Base-by-base conservation (phyloP, 257 asterid genomes). In the Solanum rostratum region DNA sequence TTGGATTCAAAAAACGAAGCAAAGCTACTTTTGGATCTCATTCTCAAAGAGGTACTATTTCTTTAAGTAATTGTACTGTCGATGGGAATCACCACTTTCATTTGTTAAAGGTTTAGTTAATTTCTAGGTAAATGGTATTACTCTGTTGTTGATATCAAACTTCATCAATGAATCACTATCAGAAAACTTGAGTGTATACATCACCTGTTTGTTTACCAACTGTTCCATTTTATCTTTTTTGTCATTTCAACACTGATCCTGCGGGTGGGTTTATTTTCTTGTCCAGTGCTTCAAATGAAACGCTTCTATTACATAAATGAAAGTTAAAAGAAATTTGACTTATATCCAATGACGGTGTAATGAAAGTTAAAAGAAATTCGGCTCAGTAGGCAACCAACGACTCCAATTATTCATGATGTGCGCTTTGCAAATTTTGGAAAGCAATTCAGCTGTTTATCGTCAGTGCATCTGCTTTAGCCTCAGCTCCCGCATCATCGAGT, bases 351-450 rank as follows among this genome's bases (percentile, higher is more conserved):
- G 27, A 55, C 2, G 13, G 63, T 55, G 12, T 20, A 55, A 19
- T n/a, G n/a, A n/a, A n/a, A n/a, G n/a, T n/a, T n/a, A n/a, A n/a
- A n/a, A n/a, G n/a, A n/a, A n/a, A n/a, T n/a, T n/a, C n/a, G n/a
- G n/a, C n/a, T n/a, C n/a, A n/a, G n/a, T n/a, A n/a, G n/a, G n/a
- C n/a, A n/a, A n/a, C n/a, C n/a, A 29, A 86, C 84, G 46, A 90
- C 89, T 73, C 92, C 94, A 43, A 12, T 91, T 27, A 85, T 81
- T 52, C 90, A 80, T 63, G 94, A 91, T 68, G 86, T 82, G 20
- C 63, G 53, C 63, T 91, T 91, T 81, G 85, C 90, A 86, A 84
- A 41, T 24, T 60, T 79, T 69, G 86, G 84, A 57, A 84, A 84
- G 68, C 86, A 65, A 55, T 16, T 24, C 18, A 45, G 13, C 10